phyloP scores from a whole-genome alignment of 257 asterid species.

The Solanum bulbocastanum region DNA sequence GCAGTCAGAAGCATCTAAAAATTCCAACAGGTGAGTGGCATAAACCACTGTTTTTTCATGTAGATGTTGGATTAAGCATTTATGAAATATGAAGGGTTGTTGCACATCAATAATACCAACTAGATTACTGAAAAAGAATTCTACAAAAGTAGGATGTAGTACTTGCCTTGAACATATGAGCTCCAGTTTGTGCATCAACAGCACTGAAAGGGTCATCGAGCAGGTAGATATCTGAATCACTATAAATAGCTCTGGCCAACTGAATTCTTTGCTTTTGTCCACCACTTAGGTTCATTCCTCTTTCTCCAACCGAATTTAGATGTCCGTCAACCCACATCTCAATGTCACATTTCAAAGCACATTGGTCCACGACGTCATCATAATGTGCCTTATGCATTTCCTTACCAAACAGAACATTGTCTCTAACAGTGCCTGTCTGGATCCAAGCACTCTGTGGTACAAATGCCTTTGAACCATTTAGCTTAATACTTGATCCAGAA shows the following conservation, averaged over 20 bases:
- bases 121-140: background rate
- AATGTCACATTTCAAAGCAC: slow-evolving; percentile 60
- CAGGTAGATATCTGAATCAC: too few relatives aligned
- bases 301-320: slow-evolving; percentile 51
- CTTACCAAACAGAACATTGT: slow-evolving; percentile 74
- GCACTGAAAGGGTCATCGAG: too few relatives aligned
- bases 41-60: slow-evolving; percentile 52
- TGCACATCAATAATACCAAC: background rate
- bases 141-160: too few relatives aligned
- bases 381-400: slow-evolving; percentile 46
- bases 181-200: too few relatives aligned
- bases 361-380: slow-evolving; percentile 54
- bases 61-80: slow-evolving; percentile 54
- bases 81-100: slow-evolving; percentile 31
- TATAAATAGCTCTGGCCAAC: too few relatives aligned
- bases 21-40: slow-evolving; percentile 74
- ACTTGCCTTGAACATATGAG: too few relatives aligned
- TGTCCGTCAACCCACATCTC: slow-evolving; percentile 59
- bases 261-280: slow-evolving; percentile 38
- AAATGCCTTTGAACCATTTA: slow-evolving; percentile 58
- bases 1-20: slow-evolving; percentile 63
- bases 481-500: slow-evolving; percentile 43
- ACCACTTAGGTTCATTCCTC: slow-evolving; percentile 69
- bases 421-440: slow-evolving; percentile 70
- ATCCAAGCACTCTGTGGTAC: slow-evolving; percentile 91